Evolutionary conservation across 257 asterid genomes (phyloP), one percentile per base, ranked within the genome.

Genomic region (Forsythia suspensa): DNA sequence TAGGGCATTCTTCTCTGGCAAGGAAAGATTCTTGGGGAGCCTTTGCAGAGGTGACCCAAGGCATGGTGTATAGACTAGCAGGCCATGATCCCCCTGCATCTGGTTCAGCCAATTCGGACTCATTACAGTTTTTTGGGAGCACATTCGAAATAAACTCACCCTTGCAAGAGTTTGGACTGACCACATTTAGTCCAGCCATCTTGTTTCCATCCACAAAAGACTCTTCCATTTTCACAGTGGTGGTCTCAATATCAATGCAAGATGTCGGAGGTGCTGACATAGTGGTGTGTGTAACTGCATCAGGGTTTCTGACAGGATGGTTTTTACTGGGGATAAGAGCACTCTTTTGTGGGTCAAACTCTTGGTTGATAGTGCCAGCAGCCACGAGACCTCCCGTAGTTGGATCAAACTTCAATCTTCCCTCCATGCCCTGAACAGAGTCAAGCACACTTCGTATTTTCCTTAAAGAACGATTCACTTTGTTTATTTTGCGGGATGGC

Each of bases 401-500:
- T 8, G 93, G 80, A 81, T 93, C 90, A 72, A 87, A 86, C 84
- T 88, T 86, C 24, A 92, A 70, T 51, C 90, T 91, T 40, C 92
- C 92, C 82, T 83, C 91, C 38, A 91, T 82, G 4, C 97, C 96
- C 5, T 91, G 91, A 70, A 89, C 96, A 43, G 96, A 90, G 74
- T 93, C 86, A 2, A 94, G 89, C 82, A 90, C 90, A 21, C 86
- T 87, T 72, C 81, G 96, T 74, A 94, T 86, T 68, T 87, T 92
- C 83, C 80, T 83, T 59, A 92, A 78, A 51, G 98, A 94, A 40
- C 95, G 92, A 70, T 92, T 90, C 18, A 90, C 97, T 82, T 92
- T 94, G 72, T 86, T 92, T 78, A 92, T 89, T 84, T 89, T 92
- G 70, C 98, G 92, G 51, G 95, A 94, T 78, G 98, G 97, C 98